Evolutionary conservation across 2,329 filamentous ascomycete species (phyloP), one percentile per base, ranked within the genome.

Genomic region (Ascosphaera apis): DNA sequence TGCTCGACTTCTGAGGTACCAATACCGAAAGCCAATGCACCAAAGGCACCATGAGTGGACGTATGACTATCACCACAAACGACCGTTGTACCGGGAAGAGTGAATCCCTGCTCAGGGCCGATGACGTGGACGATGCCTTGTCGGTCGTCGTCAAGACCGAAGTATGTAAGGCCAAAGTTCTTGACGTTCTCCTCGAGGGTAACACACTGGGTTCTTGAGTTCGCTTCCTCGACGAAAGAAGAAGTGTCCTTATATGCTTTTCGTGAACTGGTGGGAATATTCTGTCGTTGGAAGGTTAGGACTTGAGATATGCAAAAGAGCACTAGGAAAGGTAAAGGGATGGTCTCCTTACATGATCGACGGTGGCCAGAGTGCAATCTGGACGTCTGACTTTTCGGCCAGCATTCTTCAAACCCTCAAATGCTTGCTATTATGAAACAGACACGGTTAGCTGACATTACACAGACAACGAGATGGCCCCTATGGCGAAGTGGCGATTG

Each of bases 51-150:
- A 60, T 98, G 88, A 43, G 88, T 98, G 17, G 86, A 93, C 33
- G 88, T 98, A 56, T 98, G 88, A 51, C 80, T 91, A 67, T 98
- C 88, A 56, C 88, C 88, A 53, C 88, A 95, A 44, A 95, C 88
- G 27, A 95, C 79, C 2, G 88, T 98, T 37, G 88, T 95, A 46
- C 82, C 88, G 31, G 88, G 88, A 27, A 95, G 76, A 38, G 88
- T 98, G 65, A 98, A 98, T 46, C 88, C 88, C 59, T 98, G 88
- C 65, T 98, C 88, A 30, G 88, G 88, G 25, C 88, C 88, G 48
- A 98, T 95, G 49, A 98, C 81, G 61, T 98, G 88, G 39, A 95
- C 88, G 48, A 98, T 98, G 45, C 88, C 88, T 61, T 98, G 88
- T 44, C 88, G 76, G 67, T 88, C 91, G 60, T 95, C 86, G 46